Conservation (phyloP, 768 basidiomycete genomes). For the Termitomyces sp. region DNA sequence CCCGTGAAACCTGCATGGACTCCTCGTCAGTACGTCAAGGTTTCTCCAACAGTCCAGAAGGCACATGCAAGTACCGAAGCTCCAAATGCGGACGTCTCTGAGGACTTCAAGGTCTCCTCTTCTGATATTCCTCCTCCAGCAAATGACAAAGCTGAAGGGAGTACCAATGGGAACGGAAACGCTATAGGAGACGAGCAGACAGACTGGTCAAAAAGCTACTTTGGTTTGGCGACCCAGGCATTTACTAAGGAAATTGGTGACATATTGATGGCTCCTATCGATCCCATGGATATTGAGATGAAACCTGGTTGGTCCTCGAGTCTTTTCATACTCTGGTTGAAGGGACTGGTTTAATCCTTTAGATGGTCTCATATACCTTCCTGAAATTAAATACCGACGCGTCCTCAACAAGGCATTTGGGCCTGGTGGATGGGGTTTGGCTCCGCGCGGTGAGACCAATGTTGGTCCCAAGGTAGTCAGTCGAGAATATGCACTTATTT, state of each 20-base stretch:
- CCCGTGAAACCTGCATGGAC: slow-evolving; percentile 4
- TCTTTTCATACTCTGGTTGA: background rate
- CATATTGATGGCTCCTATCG: slow-evolving; percentile 66
- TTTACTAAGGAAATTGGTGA: slow-evolving; percentile 75
- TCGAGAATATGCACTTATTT: slow-evolving; percentile 91
- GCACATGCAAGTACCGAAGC: slow-evolving; percentile 11
- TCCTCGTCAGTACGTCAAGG: slow-evolving; percentile 3
- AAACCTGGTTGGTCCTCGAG: slow-evolving; percentile 69
- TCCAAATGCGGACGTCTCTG: background rate
- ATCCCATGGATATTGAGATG: slow-evolving; percentile 80
- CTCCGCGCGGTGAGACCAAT: slow-evolving; percentile 88
- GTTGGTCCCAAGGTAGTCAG: slow-evolving; percentile 85
- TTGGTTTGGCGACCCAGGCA: slow-evolving; percentile 71
- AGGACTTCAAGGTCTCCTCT: slow-evolving; percentile 8
- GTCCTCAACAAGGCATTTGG: slow-evolving; percentile 92
- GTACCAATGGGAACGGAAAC: background rate
- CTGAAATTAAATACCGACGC: slow-evolving; percentile 95
- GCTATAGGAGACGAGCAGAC: slow-evolving; percentile 21
- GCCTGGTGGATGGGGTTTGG: slow-evolving; percentile 95
- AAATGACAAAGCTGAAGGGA: background rate
- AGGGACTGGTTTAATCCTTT: background rate
- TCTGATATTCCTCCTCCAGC: slow-evolving; percentile 9
- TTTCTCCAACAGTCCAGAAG: background rate
- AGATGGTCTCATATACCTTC: slow-evolving; percentile 94
- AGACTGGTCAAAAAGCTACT: slow-evolving; percentile 89